Evolutionary conservation across 805 yeast species (phyloP), one percentile per base, ranked within the genome.

Genomic region (Saccharomycopsis babjevae): DNA sequence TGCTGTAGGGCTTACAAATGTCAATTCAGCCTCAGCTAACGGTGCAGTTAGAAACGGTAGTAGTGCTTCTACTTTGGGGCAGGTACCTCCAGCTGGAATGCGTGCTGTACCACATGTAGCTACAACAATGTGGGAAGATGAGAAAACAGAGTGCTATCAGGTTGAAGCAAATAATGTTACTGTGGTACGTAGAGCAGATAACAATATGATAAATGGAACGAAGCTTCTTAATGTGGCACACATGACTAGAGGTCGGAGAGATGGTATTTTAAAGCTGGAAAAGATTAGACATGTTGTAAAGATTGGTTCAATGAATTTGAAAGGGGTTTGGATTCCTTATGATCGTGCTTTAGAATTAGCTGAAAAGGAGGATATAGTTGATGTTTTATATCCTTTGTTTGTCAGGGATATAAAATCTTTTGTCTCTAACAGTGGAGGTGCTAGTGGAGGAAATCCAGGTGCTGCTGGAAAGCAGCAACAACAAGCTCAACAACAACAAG

Each of bases 121-220:
- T 55, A 84, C 89, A 28, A 84, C 88, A 13, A 83, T 83, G 84
- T 84, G 89, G 89, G 89, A 84, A 71, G 89, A 84, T 68, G 89
- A 84, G 67, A 83, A 82, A 66, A 84, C 89, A 1, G 73, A 84
- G 54, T 84, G 89, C 68, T 84, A 84, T 70, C 89, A 84, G 70
- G 89, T 84, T 57, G 89, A 84, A 63, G 84, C 86, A 57, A 83
- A 84, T 67, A 84, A 84, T 59, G 84, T 84, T 42, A 76, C 84
- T 0, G 88, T 84, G 40, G 87, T 84, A 34, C 74, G 89, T 66
- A 74, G 89, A 64, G 88, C 86, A 52, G 89, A 84, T 70, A 84
- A 84, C 67, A 84, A 84, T 70, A 83, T 84, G 84, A 83, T 84
- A 69, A 84, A 84, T 69, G 89, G 89, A 57, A 84, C 89, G 20